Evolutionary conservation across 495 filamentous ascomycete species (phyloP).

Genomic region (Trichocladium antarcticum): DNA sequence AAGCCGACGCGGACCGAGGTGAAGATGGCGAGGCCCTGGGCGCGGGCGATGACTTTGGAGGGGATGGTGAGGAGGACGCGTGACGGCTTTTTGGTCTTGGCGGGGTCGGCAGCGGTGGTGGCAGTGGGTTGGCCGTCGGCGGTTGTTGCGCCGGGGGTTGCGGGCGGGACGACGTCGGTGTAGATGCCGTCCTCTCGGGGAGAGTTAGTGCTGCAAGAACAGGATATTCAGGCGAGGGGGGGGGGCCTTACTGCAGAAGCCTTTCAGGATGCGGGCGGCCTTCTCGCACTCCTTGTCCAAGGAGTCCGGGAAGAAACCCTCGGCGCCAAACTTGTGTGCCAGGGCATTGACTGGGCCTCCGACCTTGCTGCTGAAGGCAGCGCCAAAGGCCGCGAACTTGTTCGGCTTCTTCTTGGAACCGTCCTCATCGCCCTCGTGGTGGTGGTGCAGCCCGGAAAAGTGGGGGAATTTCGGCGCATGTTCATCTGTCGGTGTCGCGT

Average conservation of each 20-base stretch:
- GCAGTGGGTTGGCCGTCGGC: conserved; percentile 4
- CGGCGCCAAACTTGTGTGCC: conserved; percentile 47
- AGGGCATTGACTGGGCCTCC: conserved; percentile 57
- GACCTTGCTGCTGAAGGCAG: conserved; percentile 19
- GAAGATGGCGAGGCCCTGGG: conserved; percentile 72
- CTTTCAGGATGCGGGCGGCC: conserved; percentile 66
- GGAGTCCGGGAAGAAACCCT: conserved; percentile 66
- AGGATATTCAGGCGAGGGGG: neutral
- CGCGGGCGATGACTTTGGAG: conserved; percentile 56
- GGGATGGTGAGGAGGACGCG: conserved; percentile 57
- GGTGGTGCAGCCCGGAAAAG: neutral
- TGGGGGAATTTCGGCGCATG: conserved; percentile 15
- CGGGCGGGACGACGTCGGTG: conserved; percentile 12
- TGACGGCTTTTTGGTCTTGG: conserved; percentile 18
- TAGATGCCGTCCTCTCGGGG: conserved; percentile 25
- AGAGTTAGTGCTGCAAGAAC: neutral
- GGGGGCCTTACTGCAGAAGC: conserved; percentile 56
- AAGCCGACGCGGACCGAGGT: conserved; percentile 73
- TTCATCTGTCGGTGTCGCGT: conserved; percentile 17
- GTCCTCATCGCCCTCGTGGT: conserved; percentile 9
- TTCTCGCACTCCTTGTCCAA: conserved; percentile 81
- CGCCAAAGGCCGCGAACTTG: conserved; percentile 19
- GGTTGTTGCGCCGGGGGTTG: conserved; percentile 1
- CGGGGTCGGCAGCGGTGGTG: conserved; percentile 1
- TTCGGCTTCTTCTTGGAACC: conserved; percentile 14